Evolutionary conservation across 352 stramenopile genomes (phyloP).

Genomic region (Phytophthora sp.): DNA sequence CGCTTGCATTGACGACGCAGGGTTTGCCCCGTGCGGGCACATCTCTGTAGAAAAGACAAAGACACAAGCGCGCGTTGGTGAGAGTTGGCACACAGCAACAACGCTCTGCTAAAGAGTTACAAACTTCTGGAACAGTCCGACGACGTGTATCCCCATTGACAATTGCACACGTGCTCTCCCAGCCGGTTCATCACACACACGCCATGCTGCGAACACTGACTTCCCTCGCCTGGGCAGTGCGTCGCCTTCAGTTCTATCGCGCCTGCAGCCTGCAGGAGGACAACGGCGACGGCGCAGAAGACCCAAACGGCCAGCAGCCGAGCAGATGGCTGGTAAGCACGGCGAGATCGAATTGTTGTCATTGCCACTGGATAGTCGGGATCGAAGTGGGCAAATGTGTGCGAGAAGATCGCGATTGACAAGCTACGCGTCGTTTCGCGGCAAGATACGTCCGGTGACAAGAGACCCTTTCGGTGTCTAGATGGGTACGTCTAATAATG

Average conservation of each 20-base stretch:
- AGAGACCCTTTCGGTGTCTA: background rate
- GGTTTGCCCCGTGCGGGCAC: slow-evolving; percentile 72
- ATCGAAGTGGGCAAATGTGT: background rate
- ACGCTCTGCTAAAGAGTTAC: too few species aligned
- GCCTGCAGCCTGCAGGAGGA: background rate
- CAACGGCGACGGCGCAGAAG: slow-evolving; percentile 2
- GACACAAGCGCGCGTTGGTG: background rate
- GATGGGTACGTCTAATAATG: background rate
- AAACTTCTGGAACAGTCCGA: slow-evolving; percentile 70
- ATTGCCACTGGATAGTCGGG: too few species aligned
- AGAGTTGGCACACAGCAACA: background rate
- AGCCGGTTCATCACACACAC: slow-evolving; percentile 67
- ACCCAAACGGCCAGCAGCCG: slow-evolving; percentile 5
- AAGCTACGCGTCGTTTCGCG: slow-evolving; percentile 10
- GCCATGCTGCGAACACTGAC: slow-evolving; percentile 77
- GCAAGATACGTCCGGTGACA: slow-evolving; percentile 21
- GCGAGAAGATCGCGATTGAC: slow-evolving; percentile 10
- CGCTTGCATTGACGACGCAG: slow-evolving; percentile 39
- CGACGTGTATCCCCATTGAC: slow-evolving; percentile 70
- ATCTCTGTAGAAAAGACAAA: slow-evolving; percentile 50
- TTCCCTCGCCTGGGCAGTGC: slow-evolving; percentile 60
- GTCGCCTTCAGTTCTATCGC: slow-evolving; percentile 30
- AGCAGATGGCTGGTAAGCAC: background rate
- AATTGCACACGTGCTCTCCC: slow-evolving; percentile 78
- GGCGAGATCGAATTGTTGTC: background rate